phyloP scores from a whole-genome alignment of 1,139 yeast species.

The Hansenula sp. region DNA sequence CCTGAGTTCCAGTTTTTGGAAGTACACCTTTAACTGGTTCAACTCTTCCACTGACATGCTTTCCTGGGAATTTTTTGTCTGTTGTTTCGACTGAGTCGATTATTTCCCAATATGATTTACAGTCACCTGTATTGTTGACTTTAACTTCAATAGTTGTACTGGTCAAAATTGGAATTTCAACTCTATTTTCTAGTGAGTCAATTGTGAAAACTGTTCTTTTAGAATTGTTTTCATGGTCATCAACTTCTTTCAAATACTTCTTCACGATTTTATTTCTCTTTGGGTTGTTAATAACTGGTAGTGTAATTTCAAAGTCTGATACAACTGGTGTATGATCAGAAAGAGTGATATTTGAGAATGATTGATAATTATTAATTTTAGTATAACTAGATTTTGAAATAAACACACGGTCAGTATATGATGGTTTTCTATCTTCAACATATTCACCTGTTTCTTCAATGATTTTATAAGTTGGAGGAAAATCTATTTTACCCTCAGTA shows the following conservation, averaged over 20 bases:
- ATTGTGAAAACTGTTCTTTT: slow-evolving; percentile 32
- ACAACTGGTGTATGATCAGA: slow-evolving; percentile 79
- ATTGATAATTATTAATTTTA: slow-evolving; percentile 28
- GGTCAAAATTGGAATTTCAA: slow-evolving; percentile 12
- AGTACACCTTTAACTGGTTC: slow-evolving; percentile 19
- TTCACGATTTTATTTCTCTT: slow-evolving; percentile 31
- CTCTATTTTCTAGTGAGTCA: slow-evolving; percentile 14
- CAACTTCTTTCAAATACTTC: slow-evolving; percentile 32
- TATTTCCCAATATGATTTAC: slow-evolving; percentile 26
- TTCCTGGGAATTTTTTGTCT: slow-evolving; percentile 7
- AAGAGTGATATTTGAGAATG: slow-evolving; percentile 35
- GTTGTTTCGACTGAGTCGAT: slow-evolving; percentile 18
- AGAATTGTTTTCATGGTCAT: slow-evolving; percentile 36
- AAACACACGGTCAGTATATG: slow-evolving; percentile 75
- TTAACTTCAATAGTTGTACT: slow-evolving; percentile 13
- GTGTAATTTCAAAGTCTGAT: slow-evolving; percentile 43
- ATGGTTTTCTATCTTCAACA: slow-evolving; percentile 62
- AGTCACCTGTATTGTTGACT: slow-evolving; percentile 22
- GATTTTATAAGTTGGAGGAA: slow-evolving; percentile 72
- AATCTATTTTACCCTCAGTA: slow-evolving; percentile 57
- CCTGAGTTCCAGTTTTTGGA: slow-evolving; percentile 22
- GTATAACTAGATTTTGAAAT: slow-evolving; percentile 16
- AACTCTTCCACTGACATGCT: slow-evolving; percentile 7
- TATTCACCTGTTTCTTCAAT: slow-evolving; percentile 40
- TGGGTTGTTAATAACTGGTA: slow-evolving; percentile 42